Evolutionary conservation across 129 eudicot genomes (phyloP).

Genomic region (Smallanthus sonchifolius): DNA sequence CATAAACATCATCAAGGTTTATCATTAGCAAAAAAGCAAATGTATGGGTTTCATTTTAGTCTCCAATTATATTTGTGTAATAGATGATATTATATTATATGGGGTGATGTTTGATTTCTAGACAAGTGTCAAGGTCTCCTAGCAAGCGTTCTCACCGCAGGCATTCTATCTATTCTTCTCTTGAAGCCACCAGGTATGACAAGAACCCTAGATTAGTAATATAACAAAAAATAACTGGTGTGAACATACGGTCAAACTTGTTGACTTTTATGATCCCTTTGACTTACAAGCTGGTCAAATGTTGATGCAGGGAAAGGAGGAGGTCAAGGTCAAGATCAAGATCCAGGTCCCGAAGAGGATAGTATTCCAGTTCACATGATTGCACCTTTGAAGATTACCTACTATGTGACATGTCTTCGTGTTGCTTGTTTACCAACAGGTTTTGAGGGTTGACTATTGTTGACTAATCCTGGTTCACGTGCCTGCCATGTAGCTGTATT

Average conservation of each 20-base stretch:
- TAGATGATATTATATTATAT: conserved; percentile 37
- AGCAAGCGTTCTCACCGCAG: conserved; percentile 99
- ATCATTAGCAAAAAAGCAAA: background rate
- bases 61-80: background rate
- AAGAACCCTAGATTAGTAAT: conserved; percentile 1
- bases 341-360: conserved; percentile 52
- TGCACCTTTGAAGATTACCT: conserved; percentile 3
- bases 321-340: conserved; percentile 44
- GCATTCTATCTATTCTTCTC: conserved; percentile 98
- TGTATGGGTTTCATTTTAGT: background rate
- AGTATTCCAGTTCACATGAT: conserved; percentile 1
- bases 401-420: conserved; percentile 13
- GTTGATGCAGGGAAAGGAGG: conserved; percentile 57
- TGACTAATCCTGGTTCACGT: background rate
- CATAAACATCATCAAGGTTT: background rate
- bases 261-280: background rate
- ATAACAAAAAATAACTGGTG: conserved; percentile 26
- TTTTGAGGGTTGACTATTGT: conserved; percentile 2
- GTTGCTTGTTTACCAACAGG: conserved; percentile 1
- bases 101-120: conserved; percentile 69
- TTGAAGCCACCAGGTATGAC: conserved; percentile 85
- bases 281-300: conserved; percentile 24
- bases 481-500: conserved; percentile 16
- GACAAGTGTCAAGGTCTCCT: conserved; percentile 99
- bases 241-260: conserved; percentile 19